Evolutionary conservation across 2,329 filamentous ascomycete genomes (phyloP), one percentile per base, ranked within the genome.

Genomic region (Grosmannia huntii): DNA sequence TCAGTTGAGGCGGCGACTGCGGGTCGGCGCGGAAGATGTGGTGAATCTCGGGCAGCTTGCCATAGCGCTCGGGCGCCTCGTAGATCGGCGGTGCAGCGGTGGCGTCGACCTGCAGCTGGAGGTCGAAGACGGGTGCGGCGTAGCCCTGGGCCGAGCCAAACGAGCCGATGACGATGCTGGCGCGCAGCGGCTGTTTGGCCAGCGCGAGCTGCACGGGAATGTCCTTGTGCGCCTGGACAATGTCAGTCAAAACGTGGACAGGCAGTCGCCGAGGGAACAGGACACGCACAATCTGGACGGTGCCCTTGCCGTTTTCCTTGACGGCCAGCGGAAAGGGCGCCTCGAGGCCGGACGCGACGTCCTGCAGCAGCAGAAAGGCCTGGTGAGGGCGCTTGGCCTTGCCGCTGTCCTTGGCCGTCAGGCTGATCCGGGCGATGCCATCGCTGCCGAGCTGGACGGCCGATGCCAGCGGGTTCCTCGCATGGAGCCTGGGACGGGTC

Each of bases 221-320:
- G 67, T 97, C 91, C 75, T 90, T 92, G 60, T 92, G 88, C 59
- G 86, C 82, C 92, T 96, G n/a, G n/a, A n/a, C n/a, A n/a, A n/a
- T n/a, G n/a, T n/a, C n/a, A n/a, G n/a, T n/a, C n/a, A n/a, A n/a
- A n/a, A n/a, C n/a, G n/a, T n/a, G n/a, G n/a, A n/a, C n/a, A n/a
- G n/a, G n/a, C n/a, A n/a, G n/a, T n/a, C n/a, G n/a, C n/a, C n/a
- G n/a, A n/a, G 2, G 31, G 9, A 33, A 33, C 9, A 33, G 31
- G 11, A 4, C 36, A 76, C 86, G 64, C 81, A 97, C 91, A 72
- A 99, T 76, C 65, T 95, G 87, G 36, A 96, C 78, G 58, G 84
- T 85, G 25, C 82, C 90, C 74, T 96, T 96, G 64, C 94, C 94
- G 66, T 79, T 90, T 11, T 94, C 88, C 75, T 95, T 96, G 53